Conservation (phyloP, 257 asterid genomes). For the Gynochthodes officinalis region DNA sequence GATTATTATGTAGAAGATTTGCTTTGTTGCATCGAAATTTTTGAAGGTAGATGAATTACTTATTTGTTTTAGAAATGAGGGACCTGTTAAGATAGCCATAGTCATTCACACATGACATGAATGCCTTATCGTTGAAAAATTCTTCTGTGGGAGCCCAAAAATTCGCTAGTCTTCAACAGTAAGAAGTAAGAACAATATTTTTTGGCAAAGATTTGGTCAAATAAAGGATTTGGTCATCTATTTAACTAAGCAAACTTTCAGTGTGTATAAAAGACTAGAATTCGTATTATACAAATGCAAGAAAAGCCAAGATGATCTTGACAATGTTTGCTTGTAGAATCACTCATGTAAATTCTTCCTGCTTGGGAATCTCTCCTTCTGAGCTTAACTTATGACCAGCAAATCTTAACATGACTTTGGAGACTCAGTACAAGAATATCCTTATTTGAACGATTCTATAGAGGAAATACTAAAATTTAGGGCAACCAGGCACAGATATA, state of each 20-base stretch:
- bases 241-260: not conserved
- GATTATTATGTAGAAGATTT: too few relatives aligned
- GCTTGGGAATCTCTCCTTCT: too few relatives aligned
- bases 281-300: not conserved
- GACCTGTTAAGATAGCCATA: not conserved
- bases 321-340: too few relatives aligned
- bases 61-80: not conserved
- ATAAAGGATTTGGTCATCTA: too few relatives aligned
- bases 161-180: not conserved
- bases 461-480: conserved; percentile 18
- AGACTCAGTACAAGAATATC: too few relatives aligned
- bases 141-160: not conserved
- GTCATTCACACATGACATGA: not conserved
- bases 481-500: conserved; percentile 43
- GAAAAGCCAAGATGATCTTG: too few relatives aligned
- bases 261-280: not conserved
- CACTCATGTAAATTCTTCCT: too few relatives aligned
- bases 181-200: not conserved
- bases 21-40: not conserved
- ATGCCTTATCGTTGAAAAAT: too few relatives aligned
- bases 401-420: too few relatives aligned
- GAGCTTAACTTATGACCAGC: too few relatives aligned
- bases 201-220: not conserved
- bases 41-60: not conserved
- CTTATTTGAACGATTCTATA: too few relatives aligned